A percentile compares a stretch with the other conserved stretches of the same genome.
Evolutionary conservation across 345 rosid genomes (phyloP).

Genomic region (Angophora floribunda): DNA sequence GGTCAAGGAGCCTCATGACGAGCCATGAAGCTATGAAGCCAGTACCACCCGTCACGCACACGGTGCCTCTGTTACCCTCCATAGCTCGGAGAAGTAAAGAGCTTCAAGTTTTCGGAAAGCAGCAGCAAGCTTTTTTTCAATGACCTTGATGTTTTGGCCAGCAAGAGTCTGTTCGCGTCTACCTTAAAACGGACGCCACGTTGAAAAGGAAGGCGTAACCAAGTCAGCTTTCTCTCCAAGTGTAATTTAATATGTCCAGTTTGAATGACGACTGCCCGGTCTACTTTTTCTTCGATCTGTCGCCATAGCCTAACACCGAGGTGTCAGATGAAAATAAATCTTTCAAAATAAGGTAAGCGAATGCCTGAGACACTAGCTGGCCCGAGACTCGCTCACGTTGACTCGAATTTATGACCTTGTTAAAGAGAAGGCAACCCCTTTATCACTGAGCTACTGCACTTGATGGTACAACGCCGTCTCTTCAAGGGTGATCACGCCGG

Average conservation of each 20-base stretch:
- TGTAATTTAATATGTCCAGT: background rate
- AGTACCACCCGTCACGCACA: conserved; percentile 51
- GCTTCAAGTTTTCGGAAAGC: background rate
- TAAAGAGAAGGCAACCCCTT: background rate
- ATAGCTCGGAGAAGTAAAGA: background rate
- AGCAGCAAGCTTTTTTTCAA: background rate
- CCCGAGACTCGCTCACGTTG: background rate
- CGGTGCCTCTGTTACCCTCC: conserved; percentile 3
- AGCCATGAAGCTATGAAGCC: conserved; percentile 53
- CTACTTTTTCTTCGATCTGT: background rate
- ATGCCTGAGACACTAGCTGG: background rate
- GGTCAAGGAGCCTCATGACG: conserved; percentile 40
- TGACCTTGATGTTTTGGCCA: background rate
- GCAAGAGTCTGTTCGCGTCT: background rate
- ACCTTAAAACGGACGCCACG: background rate
- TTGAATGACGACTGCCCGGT: background rate
- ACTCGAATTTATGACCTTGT: background rate
- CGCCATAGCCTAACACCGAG: background rate
- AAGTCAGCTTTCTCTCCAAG: background rate
- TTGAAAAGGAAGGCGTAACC: background rate
- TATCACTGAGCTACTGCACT: background rate
- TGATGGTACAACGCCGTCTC: conserved; percentile 4
- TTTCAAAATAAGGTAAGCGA: background rate
- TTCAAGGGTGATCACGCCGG: conserved; percentile 13
- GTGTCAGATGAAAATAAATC: background rate